Conservation (phyloP, 73 alveolate genomes). For the Breviolum minutum region DNA sequence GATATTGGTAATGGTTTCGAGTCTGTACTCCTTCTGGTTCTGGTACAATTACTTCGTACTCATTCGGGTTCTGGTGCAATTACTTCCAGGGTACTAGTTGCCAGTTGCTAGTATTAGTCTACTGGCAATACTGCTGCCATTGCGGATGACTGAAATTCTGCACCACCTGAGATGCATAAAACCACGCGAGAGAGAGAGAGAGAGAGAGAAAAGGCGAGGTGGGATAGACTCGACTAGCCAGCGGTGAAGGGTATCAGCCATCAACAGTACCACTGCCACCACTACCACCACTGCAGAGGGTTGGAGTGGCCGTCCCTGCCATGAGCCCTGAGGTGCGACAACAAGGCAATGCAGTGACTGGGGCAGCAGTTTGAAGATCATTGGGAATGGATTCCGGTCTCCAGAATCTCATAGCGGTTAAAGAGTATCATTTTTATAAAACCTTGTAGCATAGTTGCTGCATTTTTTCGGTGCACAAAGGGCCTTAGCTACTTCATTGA, state of each 20-base stretch:
- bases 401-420: not conserved
- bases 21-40: too few species aligned
- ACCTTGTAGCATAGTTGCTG: not conserved
- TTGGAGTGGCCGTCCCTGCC: not conserved
- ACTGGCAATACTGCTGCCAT: too few species aligned
- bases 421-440: not conserved
- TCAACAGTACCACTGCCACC: not conserved
- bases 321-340: constrained; percentile 41
- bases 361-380: not conserved
- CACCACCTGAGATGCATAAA: not conserved
- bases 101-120: too few species aligned
- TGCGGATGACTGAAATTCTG: not conserved
- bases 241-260: not conserved
- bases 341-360: constrained; percentile 57
- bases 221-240: not conserved
- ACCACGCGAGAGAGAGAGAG: too few species aligned
- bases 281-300: not conserved
- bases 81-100: too few species aligned
- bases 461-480: not conserved
- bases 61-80: too few species aligned
- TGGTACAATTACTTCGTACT: too few species aligned
- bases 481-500: not conserved
- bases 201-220: not conserved
- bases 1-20: too few species aligned
- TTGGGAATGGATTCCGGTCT: not conserved